Conservation (phyloP, 306 rosid genomes). For the Prunus campanulata region DNA sequence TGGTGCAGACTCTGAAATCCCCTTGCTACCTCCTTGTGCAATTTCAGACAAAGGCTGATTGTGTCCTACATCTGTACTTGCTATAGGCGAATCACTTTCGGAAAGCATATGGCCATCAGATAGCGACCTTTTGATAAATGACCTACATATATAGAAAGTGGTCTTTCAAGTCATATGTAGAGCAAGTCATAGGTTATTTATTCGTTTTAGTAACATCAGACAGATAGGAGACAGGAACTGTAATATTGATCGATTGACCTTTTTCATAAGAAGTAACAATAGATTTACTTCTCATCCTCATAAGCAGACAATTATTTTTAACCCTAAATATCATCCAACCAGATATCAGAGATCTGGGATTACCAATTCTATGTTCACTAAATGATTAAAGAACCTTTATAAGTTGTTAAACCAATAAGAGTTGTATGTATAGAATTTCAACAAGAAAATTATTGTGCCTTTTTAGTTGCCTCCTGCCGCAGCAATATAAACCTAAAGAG, state of each 20-base stretch:
- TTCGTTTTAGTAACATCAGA: not conserved
- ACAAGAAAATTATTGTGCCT: not conserved
- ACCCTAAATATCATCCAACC: not conserved
- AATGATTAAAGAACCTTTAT: not conserved
- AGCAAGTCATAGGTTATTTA: not conserved
- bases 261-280: not conserved
- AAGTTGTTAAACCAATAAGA: not conserved
- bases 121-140: slow-evolving; percentile 70
- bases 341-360: not conserved
- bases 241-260: not conserved
- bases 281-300: not conserved
- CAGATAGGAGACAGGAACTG: not conserved
- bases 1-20: slow-evolving; percentile 55
- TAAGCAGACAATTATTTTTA: not conserved
- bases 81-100: slow-evolving; percentile 45
- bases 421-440: not conserved
- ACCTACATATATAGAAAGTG: slow-evolving; percentile 46
- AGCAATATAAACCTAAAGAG: not conserved
- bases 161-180: not conserved
- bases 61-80: slow-evolving; percentile 36
- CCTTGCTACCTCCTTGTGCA: slow-evolving; percentile 20
- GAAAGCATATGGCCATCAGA: slow-evolving; percentile 74
- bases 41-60: slow-evolving; percentile 40
- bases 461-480: not conserved
- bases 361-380: not conserved